Evolutionary conservation across 371 early-diverging fungal genomes (phyloP), one percentile per base, ranked within the genome.

Genomic region (Rhizopus arrhizus): DNA sequence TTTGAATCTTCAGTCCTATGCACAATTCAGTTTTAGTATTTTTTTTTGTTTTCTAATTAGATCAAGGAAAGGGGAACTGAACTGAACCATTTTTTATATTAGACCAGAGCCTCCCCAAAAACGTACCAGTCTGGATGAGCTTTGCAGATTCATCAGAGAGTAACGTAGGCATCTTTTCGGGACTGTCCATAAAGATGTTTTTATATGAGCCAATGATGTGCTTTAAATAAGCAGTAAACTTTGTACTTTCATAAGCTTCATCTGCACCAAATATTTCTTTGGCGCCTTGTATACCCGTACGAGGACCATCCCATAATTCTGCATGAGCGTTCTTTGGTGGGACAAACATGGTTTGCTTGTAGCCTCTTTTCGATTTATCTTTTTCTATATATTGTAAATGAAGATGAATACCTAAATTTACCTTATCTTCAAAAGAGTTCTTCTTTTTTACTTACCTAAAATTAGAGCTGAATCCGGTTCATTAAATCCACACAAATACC

Each of bases 291-390:
- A 92, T 51, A 3, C 97, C 97, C 16, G 92, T 87, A 35, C 92
- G 77, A 33, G 95, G 91, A 8, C 98, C 98, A 64, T 95, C 95
- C 98, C 98, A 97, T 56, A 91, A 75, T 66, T 95, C 95, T 40
- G 83, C 78, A 13, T 86, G 67, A 31, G 83, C 79, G 56, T 87
- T 88, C 62, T 88, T 85, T 3, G 93, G 89, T 22, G 82, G 81
- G 7, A 93, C 90, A 81, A 92, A 97, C 84, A 97, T 84, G 42
- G 86, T 91, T 81, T 90, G 90, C 58, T 88, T 90, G 78, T 92
- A 90, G 11, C 93, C 92, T 34, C 83, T 73, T 35, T 66, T 56
- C 6, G 83, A 83, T 36, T 69, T 59, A 51, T 77, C 65, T 66
- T 86, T 83, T 67, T 90, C 86, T 89, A 45, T n/a, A 33, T 35